A percentile compares a stretch with the other conserved stretches of the same genome.
Evolutionary conservation across 805 yeast species (phyloP).

Genomic region (Wickerhamomyces chambardii): DNA sequence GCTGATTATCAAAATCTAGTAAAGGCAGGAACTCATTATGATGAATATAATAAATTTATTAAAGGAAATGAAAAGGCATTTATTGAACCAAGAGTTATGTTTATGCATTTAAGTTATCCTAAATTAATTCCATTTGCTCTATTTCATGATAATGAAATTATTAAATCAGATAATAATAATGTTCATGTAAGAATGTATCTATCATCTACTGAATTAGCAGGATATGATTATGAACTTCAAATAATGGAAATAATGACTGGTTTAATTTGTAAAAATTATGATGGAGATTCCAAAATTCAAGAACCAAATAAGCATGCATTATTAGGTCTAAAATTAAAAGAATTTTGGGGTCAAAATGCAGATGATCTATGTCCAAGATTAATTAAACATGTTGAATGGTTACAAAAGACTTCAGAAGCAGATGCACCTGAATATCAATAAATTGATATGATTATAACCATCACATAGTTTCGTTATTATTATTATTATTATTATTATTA

Average conservation of each 20-base stretch:
- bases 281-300: slow-evolving; percentile 12
- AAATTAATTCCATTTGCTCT: slow-evolving; percentile 28
- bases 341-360: slow-evolving; percentile 17
- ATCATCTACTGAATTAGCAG: slow-evolving; percentile 13
- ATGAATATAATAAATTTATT: slow-evolving; percentile 8
- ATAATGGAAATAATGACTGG: slow-evolving; percentile 29
- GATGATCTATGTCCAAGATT: slow-evolving; percentile 20
- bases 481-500: too few species aligned
- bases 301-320: slow-evolving; percentile 4
- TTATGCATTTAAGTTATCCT: slow-evolving; percentile 57
- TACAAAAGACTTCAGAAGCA: slow-evolving; percentile 19
- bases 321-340: slow-evolving; percentile 20
- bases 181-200: slow-evolving; percentile 24
- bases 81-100: slow-evolving; percentile 20
- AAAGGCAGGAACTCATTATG: slow-evolving; percentile 9
- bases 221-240: slow-evolving; percentile 30
- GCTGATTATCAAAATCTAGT: slow-evolving; percentile 16
- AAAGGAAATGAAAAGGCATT: slow-evolving; percentile 5
- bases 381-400: slow-evolving; percentile 24
- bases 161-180: slow-evolving; percentile 8
- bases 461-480: too few species aligned
- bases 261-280: slow-evolving; percentile 23
- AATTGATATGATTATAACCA: too few species aligned
- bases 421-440: too few species aligned
- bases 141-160: slow-evolving; percentile 17